These are phyloP conservation scores for Sequoia sempervirens DNA, from an alignment of 75 land plant genomes.

Conservation along the genomic window DNA sequence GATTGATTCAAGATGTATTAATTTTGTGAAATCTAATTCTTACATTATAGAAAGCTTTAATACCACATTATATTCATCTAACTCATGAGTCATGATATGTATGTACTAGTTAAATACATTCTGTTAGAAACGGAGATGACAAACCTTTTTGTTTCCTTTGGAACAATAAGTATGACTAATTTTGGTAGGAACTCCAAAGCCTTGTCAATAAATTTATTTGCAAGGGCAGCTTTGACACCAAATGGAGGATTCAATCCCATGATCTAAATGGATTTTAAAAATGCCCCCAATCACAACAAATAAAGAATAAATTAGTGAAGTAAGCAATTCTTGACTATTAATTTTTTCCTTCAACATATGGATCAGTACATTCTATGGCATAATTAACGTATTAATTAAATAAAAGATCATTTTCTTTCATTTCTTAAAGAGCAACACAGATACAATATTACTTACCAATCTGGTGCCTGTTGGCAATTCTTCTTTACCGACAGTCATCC, in stretches of 20 bases:
- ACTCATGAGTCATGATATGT: not conserved
- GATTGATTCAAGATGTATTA: not conserved
- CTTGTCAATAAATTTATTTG: slow-evolving; percentile 74
- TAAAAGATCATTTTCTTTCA: not conserved
- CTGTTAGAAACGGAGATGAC: not conserved
- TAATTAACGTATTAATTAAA: not conserved
- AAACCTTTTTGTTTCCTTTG: slow-evolving; percentile 80
- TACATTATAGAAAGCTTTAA: not conserved
- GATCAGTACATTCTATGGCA: not conserved
- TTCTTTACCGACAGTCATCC: slow-evolving; percentile 53
- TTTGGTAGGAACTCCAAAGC: slow-evolving; percentile 82
- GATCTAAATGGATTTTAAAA: slow-evolving; percentile 36
- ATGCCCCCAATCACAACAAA: not conserved
- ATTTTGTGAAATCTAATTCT: not conserved
- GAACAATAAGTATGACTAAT: slow-evolving; percentile 84
- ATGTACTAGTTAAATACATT: not conserved
- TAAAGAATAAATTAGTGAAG: not conserved
- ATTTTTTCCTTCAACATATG: not conserved
- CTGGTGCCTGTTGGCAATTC: slow-evolving; percentile 67
- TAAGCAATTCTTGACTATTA: not conserved
- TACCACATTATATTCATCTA: not conserved
- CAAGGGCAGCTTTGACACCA: slow-evolving; percentile 62
- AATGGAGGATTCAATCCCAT: slow-evolving; percentile 99
- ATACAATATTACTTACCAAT: slow-evolving; percentile 45
- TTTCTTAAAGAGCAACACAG: too few relatives aligned